Evolutionary conservation across 495 filamentous ascomycete species (phyloP).

Genomic region (Neurospora intermedia): DNA sequence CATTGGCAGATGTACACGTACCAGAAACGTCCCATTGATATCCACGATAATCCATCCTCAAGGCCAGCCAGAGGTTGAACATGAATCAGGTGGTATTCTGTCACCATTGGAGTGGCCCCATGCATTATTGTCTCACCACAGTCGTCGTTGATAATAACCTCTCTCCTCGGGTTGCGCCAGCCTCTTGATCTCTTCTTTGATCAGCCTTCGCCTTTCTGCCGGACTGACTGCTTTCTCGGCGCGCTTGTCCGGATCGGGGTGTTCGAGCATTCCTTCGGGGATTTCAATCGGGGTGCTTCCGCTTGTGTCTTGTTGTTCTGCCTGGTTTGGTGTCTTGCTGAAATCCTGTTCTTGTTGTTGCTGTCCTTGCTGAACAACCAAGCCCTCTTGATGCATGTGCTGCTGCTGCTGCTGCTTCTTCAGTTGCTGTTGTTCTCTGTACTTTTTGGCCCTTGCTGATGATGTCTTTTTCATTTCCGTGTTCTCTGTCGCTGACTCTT

Average conservation of each 20-base stretch:
- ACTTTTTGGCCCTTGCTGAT: not conserved
- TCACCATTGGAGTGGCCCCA: not conserved
- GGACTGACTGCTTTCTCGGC: constrained; percentile 30
- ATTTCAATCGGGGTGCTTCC: not conserved
- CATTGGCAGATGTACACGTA: not conserved
- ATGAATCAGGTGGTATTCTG: not conserved
- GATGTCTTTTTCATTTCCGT: not conserved
- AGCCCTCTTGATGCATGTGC: not conserved
- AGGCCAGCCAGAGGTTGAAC: not conserved
- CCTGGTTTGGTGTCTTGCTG: not conserved
- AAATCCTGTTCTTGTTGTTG: not conserved
- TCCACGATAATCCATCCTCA: not conserved
- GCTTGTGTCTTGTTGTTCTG: not conserved
- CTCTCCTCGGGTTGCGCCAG: constrained; percentile 28
- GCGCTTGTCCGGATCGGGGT: not conserved
- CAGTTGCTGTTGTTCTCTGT: not conserved
- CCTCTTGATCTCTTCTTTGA: constrained; percentile 40
- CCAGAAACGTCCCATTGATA: not conserved
- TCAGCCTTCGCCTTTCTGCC: constrained; percentile 36
- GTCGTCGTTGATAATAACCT: constrained; percentile 35
- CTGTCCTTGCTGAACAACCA: not conserved
- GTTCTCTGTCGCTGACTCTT: not conserved
- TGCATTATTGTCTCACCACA: constrained; percentile 25
- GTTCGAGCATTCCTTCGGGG: not conserved
- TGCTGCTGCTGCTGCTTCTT: not conserved